These are phyloP conservation scores for Fraxinus paxiana DNA, from an alignment of 305 asterid genomes.

Conservation along the genomic window DNA sequence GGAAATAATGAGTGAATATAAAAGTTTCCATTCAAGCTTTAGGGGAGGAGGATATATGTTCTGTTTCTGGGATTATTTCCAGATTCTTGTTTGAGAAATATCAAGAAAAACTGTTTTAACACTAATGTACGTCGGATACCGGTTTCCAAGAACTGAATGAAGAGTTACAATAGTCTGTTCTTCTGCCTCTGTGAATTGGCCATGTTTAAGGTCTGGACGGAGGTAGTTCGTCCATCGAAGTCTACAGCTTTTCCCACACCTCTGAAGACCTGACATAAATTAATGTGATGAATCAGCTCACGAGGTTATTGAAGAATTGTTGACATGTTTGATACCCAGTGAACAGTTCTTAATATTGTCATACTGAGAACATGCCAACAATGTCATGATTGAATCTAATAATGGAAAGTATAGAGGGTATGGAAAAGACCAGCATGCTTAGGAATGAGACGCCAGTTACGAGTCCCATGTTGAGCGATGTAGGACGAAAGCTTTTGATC, in stretches of 20 bases:
- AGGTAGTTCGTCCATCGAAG: constrained; percentile 87
- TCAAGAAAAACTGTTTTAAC: neutral
- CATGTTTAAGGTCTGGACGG: constrained; percentile 86
- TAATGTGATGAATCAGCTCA: neutral
- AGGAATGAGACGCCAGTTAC: constrained; percentile 97
- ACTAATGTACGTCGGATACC: constrained; percentile 34
- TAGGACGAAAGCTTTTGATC: constrained; percentile 93
- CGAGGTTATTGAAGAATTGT: neutral
- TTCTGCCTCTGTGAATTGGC: constrained; percentile 74
- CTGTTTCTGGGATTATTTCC: neutral
- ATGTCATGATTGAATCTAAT: neutral
- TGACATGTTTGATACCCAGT: neutral
- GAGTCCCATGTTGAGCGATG: constrained; percentile 91
- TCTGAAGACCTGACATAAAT: constrained; percentile 60
- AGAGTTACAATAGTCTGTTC: constrained; percentile 79
- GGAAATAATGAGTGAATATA: neutral
- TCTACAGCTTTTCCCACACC: constrained; percentile 90
- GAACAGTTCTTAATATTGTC: neutral
- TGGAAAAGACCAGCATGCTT: constrained; percentile 65
- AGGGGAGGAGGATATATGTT: neutral
- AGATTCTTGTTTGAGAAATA: neutral
- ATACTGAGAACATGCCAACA: neutral
- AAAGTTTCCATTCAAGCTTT: neutral
- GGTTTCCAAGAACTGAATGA: constrained; percentile 80
- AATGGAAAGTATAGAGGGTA: neutral